Percentiles rank a stretch among this genome's conserved stretches.
These are phyloP conservation scores for Globisporangium camurandrum DNA, from an alignment of 352 stramenopile genomes.

Conservation along the genomic window DNA sequence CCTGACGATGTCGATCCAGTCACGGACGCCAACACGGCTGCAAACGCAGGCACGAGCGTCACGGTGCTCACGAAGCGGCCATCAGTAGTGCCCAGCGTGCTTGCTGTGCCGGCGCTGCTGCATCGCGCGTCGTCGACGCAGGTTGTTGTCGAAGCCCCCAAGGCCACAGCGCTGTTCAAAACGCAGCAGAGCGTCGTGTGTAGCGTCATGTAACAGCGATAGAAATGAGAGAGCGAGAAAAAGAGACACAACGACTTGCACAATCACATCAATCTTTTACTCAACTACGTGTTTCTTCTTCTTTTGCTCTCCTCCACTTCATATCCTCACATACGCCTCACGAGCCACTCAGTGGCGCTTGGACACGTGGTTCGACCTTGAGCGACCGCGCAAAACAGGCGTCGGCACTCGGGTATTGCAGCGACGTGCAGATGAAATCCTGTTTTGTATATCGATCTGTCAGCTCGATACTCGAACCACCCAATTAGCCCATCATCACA, in stretches of 20 bases:
- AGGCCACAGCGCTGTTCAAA: neutral
- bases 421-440: conserved; percentile 69
- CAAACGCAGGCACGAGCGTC: neutral
- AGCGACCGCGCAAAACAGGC: conserved; percentile 76
- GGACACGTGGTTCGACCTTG: conserved; percentile 75
- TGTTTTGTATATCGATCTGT: too few species aligned
- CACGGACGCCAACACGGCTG: conserved; percentile 1
- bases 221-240: neutral
- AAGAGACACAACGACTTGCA: too few species aligned
- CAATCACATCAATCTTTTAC: neutral
- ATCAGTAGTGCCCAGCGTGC: neutral
- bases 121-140: conserved; percentile 4
- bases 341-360: conserved; percentile 20
- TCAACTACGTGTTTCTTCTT: neutral
- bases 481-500: too few species aligned
- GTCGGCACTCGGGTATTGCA: conserved; percentile 56
- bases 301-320: neutral
- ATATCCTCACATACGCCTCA: neutral
- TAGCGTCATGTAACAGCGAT: conserved; percentile 18
- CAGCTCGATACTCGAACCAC: too few species aligned
- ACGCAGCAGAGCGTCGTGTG: conserved; percentile 18
- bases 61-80: neutral
- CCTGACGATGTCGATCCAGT: neutral
- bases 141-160: neutral
- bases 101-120: neutral